A percentile compares a stretch with the other conserved stretches of the same genome.
These are phyloP conservation scores for Tranzscheliella williamsii DNA, from an alignment of 1,284 basidiomycete species.

Conservation along the genomic window DNA sequence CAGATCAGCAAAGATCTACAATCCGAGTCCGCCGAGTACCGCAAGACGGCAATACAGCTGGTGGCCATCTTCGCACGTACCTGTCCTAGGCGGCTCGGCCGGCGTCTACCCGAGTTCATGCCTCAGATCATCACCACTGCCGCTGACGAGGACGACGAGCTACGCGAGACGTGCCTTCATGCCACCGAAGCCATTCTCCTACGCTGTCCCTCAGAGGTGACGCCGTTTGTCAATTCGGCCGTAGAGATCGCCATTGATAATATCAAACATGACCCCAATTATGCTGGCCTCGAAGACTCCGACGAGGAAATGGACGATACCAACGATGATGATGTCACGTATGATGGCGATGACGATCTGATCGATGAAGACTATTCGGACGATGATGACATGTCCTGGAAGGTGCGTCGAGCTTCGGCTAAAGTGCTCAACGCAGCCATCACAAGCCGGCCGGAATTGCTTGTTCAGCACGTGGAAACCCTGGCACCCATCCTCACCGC, in stretches of 20 bases:
- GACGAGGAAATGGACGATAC: conserved; percentile 67
- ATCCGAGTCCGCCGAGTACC: conserved; percentile 63
- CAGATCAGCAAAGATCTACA: conserved; percentile 35
- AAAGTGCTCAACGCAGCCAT: conserved; percentile 85
- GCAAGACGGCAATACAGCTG: conserved; percentile 77
- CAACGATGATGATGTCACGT: conserved; percentile 3
- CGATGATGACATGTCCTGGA: conserved; percentile 98
- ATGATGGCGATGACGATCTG: conserved; percentile 69
- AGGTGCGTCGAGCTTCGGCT: conserved; percentile 88
- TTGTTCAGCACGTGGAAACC: conserved; percentile 76
- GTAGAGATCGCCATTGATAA: conserved; percentile 73
- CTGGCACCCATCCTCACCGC: conserved; percentile 85
- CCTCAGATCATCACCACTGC: conserved; percentile 71
- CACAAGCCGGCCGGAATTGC: conserved; percentile 81
- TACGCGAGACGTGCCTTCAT: conserved; percentile 65
- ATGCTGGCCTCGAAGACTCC: conserved; percentile 79
- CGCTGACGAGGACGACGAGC: conserved; percentile 73
- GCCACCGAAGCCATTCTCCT: conserved; percentile 72
- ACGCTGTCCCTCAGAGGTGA: conserved; percentile 79
- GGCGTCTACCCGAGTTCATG: conserved; percentile 60
- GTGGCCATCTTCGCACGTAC: conserved; percentile 68
- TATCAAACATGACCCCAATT: conserved; percentile 97
- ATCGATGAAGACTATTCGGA: conserved; percentile 73
- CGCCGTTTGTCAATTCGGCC: conserved; percentile 72
- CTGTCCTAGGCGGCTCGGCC: conserved; percentile 44